Evolutionary conservation across 2,329 filamentous ascomycete species (phyloP).

Genomic region (Pseudogymnoascus pannorum): DNA sequence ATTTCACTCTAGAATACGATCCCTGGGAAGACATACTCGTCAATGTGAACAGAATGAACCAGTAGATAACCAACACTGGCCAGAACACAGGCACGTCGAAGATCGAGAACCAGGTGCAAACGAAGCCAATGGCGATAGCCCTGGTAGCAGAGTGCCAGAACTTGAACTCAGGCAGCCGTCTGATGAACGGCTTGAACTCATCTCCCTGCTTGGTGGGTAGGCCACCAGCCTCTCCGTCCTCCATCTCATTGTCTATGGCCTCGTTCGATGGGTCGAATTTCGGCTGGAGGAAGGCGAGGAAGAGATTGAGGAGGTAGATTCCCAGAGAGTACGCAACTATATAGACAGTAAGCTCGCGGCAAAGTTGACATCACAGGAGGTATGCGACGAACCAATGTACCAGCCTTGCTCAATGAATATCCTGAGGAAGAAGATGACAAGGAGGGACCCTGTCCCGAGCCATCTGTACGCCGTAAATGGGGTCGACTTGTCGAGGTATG

Average conservation of each 20-base stretch:
- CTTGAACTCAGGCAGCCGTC: slow-evolving; percentile 96
- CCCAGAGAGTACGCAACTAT: slow-evolving; percentile 92
- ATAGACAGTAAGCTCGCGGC: neutral
- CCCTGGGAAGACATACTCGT: slow-evolving; percentile 62
- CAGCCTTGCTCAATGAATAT: slow-evolving; percentile 92
- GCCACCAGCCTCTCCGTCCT: slow-evolving; percentile 74
- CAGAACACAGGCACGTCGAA: slow-evolving; percentile 99
- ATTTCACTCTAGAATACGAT: neutral
- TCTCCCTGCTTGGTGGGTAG: slow-evolving; percentile 94
- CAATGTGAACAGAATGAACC: slow-evolving; percentile 91
- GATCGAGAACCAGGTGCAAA: slow-evolving; percentile 86
- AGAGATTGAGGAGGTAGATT: slow-evolving; percentile 98
- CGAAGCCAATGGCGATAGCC: slow-evolving; percentile 73
- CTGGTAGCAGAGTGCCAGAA: slow-evolving; percentile 97
- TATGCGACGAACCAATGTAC: slow-evolving; percentile 73
- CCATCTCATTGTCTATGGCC: slow-evolving; percentile 84
- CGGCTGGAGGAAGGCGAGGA: slow-evolving; percentile 95
- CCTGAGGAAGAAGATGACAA: slow-evolving; percentile 77
- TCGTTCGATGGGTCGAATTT: slow-evolving; percentile 98
- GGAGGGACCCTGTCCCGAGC: slow-evolving; percentile 68
- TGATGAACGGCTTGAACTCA: slow-evolving; percentile 96
- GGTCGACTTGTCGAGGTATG: slow-evolving; percentile 86
- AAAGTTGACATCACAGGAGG: slow-evolving; percentile 9
- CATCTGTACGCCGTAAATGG: slow-evolving; percentile 87
- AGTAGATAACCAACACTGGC: slow-evolving; percentile 97